These are phyloP conservation scores for Cyberlindnera misumaiensis DNA, from an alignment of 805 yeast genomes.

Conservation along the genomic window DNA sequence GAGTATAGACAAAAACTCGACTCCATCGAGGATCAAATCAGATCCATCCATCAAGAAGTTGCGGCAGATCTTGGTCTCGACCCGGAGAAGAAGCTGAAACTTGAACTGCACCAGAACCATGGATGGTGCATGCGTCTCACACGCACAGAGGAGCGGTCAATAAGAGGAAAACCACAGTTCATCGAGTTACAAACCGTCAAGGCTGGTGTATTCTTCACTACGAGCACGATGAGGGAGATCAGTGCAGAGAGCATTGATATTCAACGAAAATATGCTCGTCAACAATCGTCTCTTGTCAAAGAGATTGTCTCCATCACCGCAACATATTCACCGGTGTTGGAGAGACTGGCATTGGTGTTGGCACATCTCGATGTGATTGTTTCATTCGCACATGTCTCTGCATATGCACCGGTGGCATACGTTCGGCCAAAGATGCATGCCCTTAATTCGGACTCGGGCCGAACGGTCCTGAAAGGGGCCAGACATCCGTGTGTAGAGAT, in stretches of 20 bases:
- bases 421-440: constrained; percentile 66
- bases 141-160: constrained; percentile 75
- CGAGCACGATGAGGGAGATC: constrained; percentile 51
- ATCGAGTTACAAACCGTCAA: constrained; percentile 85
- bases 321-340: constrained; percentile 76
- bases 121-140: constrained; percentile 96
- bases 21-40: constrained; percentile 45
- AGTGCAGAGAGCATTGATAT: constrained; percentile 53
- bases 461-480: constrained; percentile 57
- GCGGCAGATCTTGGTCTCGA: constrained; percentile 78
- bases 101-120: constrained; percentile 80
- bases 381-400: constrained; percentile 77
- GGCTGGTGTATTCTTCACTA: constrained; percentile 92
- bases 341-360: constrained; percentile 54
- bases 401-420: constrained; percentile 79
- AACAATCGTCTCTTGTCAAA: constrained; percentile 71
- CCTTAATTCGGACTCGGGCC: constrained; percentile 38
- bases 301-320: constrained; percentile 78
- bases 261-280: constrained; percentile 59
- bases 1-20: constrained; percentile 54
- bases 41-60: constrained; percentile 51
- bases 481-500: constrained; percentile 94
- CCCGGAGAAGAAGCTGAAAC: constrained; percentile 78
- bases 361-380: constrained; percentile 79
- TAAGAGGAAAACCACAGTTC: constrained; percentile 56